phyloP scores from a whole-genome alignment of 208 protist genomes.

The Wallacemonas rigidus region DNA sequence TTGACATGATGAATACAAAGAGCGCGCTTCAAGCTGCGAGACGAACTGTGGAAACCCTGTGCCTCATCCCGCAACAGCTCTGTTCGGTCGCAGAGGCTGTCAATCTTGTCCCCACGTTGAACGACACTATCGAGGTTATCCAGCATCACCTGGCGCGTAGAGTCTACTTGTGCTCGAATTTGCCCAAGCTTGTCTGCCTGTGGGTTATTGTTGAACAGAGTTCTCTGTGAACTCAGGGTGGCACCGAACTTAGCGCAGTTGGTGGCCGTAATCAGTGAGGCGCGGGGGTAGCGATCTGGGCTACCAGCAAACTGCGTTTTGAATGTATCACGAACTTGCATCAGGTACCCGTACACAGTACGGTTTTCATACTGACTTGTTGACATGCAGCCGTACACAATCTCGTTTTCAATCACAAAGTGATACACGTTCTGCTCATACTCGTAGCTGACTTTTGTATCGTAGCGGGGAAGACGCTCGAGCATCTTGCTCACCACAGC shows the following conservation, averaged over 20 bases:
- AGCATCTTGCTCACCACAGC: constrained; percentile 66
- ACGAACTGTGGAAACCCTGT: constrained; percentile 63
- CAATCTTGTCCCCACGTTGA: constrained; percentile 82
- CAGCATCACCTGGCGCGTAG: constrained; percentile 79
- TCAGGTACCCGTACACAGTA: constrained; percentile 72
- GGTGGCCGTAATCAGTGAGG: constrained; percentile 39
- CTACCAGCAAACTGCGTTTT: constrained; percentile 64
- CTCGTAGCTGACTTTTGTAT: constrained; percentile 81
- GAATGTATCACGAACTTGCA: constrained; percentile 65
- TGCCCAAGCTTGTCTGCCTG: constrained; percentile 67
- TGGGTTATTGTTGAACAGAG: constrained; percentile 68
- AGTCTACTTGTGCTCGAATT: constrained; percentile 76
- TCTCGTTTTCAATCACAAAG: constrained; percentile 84
- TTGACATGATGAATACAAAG: constrained; percentile 75
- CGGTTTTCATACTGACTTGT: constrained; percentile 49
- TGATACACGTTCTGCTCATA: constrained; percentile 75
- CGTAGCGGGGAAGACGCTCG: constrained; percentile 65
- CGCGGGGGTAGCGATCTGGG: constrained; percentile 46
- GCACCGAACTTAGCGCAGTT: constrained; percentile 49
- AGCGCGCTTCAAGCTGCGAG: constrained; percentile 47
- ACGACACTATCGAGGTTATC: constrained; percentile 85
- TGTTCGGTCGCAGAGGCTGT: constrained; percentile 78
- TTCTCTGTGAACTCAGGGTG: constrained; percentile 34
- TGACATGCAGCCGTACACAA: constrained; percentile 78
- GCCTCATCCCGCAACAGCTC: constrained; percentile 67